A percentile compares a stretch with the other conserved stretches of the same genome.
phyloP scores from a whole-genome alignment of 148 eudicot species.

The Camellia japonica region DNA sequence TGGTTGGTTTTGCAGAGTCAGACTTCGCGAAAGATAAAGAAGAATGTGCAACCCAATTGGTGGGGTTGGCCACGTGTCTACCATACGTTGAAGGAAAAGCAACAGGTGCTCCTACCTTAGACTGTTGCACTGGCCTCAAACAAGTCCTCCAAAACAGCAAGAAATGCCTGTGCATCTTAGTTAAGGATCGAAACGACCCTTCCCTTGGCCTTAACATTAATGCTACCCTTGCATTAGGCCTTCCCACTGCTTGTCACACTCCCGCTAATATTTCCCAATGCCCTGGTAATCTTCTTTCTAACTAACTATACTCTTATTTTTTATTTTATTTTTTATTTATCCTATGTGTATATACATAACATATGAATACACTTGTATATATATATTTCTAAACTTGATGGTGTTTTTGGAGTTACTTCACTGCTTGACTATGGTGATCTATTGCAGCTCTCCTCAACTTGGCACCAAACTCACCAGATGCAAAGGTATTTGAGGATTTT shows the following conservation, averaged over 20 bases:
- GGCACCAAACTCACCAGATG: constrained; percentile 71
- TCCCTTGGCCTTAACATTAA: constrained; percentile 73
- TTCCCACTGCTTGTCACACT: constrained; percentile 58
- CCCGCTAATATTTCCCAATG: constrained; percentile 47
- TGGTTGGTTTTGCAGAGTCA: constrained; percentile 22
- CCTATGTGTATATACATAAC: not conserved
- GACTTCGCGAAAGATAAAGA: constrained; percentile 48
- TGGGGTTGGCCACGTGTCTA: constrained; percentile 56
- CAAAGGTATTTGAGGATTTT: constrained; percentile 66
- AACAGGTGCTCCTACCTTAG: constrained; percentile 44
- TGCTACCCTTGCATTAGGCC: constrained; percentile 59
- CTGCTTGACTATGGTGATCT: not conserved
- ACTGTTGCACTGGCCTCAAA: constrained; percentile 60
- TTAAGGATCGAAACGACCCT: constrained; percentile 74
- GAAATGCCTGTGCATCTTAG: constrained; percentile 66
- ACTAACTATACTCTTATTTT: too few species aligned
- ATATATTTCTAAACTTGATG: too few species aligned
- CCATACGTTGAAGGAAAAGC: constrained; percentile 52
- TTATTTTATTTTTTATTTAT: too few species aligned
- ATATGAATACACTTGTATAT: too few species aligned
- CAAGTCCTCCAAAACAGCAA: constrained; percentile 50
- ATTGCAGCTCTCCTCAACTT: constrained; percentile 62
- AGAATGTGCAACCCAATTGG: constrained; percentile 51
- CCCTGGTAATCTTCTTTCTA: constrained; percentile 28
- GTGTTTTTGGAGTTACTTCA: not conserved